These are phyloP conservation scores for Chytriomyces hyalinus DNA, from an alignment of 192 early-diverging fungal species.

Conservation along the genomic window DNA sequence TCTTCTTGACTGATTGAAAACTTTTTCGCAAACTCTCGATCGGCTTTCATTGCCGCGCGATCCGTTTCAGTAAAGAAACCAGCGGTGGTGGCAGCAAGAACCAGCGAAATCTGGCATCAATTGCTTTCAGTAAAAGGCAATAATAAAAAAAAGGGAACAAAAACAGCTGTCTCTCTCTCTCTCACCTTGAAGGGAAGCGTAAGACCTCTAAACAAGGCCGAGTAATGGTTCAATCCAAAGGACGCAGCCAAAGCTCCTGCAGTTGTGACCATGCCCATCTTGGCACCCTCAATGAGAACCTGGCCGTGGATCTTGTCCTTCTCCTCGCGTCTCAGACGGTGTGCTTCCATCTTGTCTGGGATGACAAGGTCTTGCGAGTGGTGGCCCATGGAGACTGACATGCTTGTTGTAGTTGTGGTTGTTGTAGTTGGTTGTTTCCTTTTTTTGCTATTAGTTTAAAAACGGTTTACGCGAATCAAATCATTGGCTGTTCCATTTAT, in stretches of 20 bases:
- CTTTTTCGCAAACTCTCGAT: slow-evolving; percentile 36
- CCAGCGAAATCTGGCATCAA: slow-evolving; percentile 6
- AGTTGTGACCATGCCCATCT: slow-evolving; percentile 8
- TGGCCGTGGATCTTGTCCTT: background rate
- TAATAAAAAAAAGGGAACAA: slow-evolving; percentile 22
- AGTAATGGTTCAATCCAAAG: slow-evolving; percentile 1
- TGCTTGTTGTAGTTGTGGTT: background rate
- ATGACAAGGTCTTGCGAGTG: slow-evolving; percentile 5
- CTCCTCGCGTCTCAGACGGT: slow-evolving; percentile 3
- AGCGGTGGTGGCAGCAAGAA: slow-evolving; percentile 33
- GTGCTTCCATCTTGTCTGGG: slow-evolving; percentile 24
- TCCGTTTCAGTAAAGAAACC: slow-evolving; percentile 46
- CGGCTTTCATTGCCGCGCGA: slow-evolving; percentile 38
- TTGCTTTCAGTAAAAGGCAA: background rate
- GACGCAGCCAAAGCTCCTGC: slow-evolving; percentile 10
- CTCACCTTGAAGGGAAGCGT: slow-evolving; percentile 15
- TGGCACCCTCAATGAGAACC: slow-evolving; percentile 28
- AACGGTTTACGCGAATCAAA: too few species aligned
- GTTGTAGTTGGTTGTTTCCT: background rate
- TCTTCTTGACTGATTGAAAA: slow-evolving; percentile 36
- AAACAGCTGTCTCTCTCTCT: slow-evolving; percentile 15
- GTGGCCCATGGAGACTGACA: slow-evolving; percentile 16
- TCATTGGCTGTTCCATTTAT: too few species aligned
- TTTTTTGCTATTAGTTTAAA: too few species aligned
- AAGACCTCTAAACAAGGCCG: slow-evolving; percentile 1